These are phyloP conservation scores for Xylaria scruposa DNA, from an alignment of 495 filamentous ascomycete species.

Conservation along the genomic window DNA sequence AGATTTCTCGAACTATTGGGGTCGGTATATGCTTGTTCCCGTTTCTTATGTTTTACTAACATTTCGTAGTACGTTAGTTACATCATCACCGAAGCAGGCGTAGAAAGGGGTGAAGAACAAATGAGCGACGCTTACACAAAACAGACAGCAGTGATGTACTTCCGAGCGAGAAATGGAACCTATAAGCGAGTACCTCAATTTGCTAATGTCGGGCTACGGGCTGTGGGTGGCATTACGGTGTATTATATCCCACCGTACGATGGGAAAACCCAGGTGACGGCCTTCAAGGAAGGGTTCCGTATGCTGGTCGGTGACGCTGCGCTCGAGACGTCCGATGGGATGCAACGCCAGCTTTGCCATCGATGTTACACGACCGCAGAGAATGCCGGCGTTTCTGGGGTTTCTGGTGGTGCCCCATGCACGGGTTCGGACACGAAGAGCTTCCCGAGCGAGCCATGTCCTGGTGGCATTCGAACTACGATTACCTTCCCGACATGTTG, in stretches of 20 bases:
- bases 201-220: constrained; percentile 46
- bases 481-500: constrained; percentile 52
- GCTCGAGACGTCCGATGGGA: constrained; percentile 38
- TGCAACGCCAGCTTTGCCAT: constrained; percentile 40
- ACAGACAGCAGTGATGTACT: constrained; percentile 47
- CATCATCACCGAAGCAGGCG: no score
- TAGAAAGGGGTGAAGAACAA: no score
- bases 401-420: constrained; percentile 37
- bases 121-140: neutral
- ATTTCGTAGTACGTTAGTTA: neutral
- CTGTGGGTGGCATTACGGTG: constrained; percentile 48
- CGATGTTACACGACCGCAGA: constrained; percentile 36
- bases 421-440: constrained; percentile 37
- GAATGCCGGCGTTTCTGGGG: constrained; percentile 30
- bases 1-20: constrained; percentile 54
- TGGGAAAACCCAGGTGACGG: constrained; percentile 44
- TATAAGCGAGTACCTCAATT: constrained; percentile 48
- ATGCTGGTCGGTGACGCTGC: constrained; percentile 50
- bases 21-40: neutral
- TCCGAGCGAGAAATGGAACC: constrained; percentile 46
- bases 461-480: constrained; percentile 45
- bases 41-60: neutral
- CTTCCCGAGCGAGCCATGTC: constrained; percentile 29
- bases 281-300: constrained; percentile 51
- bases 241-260: constrained; percentile 53